Percentiles rank a stretch among this genome's conserved stretches.
Evolutionary conservation across 1,139 yeast species (phyloP).

Genomic region (Hansenula sp.): DNA sequence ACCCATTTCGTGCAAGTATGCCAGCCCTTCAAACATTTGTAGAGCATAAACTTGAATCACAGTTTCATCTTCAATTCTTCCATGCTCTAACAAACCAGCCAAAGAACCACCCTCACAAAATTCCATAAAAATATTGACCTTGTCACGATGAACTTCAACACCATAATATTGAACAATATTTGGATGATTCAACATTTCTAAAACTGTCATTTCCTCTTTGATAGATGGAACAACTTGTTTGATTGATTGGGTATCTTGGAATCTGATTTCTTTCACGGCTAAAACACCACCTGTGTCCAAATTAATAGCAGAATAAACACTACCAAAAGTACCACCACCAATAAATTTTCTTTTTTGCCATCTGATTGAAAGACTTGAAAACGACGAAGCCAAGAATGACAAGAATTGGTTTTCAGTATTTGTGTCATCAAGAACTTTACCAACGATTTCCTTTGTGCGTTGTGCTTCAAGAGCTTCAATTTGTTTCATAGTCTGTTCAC

Average conservation of each 20-base stretch:
- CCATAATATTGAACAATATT: conserved; percentile 95
- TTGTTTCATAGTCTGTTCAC: conserved; percentile 31
- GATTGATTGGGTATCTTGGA: conserved; percentile 86
- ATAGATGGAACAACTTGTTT: conserved; percentile 84
- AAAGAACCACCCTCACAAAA: conserved; percentile 96
- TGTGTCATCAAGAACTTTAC: conserved; percentile 84
- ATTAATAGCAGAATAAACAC: conserved; percentile 88
- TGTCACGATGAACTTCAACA: conserved; percentile 94
- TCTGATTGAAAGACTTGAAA: conserved; percentile 86
- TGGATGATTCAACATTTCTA: conserved; percentile 93
- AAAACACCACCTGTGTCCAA: conserved; percentile 93
- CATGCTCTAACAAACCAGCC: conserved; percentile 79
- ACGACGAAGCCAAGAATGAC: conserved; percentile 82
- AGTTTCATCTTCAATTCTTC: conserved; percentile 92
- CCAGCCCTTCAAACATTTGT: conserved; percentile 93
- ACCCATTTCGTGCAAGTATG: conserved; percentile 93
- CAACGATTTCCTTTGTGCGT: conserved; percentile 47
- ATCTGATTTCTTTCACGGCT: conserved; percentile 94
- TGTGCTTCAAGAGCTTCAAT: conserved; percentile 28
- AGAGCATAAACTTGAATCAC: conserved; percentile 87
- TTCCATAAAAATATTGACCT: conserved; percentile 96
- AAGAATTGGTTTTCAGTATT: conserved; percentile 87
- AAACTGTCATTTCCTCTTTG: conserved; percentile 93
- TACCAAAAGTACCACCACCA: conserved; percentile 96
- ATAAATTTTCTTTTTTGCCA: conserved; percentile 96